Base-by-base conservation (phyloP, 805 yeast species). In the Candida nitratophila region DNA sequence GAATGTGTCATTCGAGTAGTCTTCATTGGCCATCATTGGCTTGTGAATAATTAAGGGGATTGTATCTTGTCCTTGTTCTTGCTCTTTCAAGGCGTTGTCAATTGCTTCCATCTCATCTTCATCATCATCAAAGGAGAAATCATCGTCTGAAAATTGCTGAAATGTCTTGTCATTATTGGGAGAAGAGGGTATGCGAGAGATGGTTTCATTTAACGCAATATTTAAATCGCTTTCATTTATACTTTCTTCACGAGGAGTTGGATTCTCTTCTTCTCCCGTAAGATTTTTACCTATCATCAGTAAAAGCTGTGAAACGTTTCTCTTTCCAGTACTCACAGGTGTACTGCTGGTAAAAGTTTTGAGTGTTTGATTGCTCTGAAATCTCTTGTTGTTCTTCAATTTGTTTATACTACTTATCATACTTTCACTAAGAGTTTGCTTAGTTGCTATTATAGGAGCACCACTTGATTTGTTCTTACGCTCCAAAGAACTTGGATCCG, bases 401-500 rank as follows among this genome's bases (percentile, higher is more conserved):
- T 36, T 36, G 16, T 22, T 36, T 6, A 36, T 21, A 14, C 66
- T 54, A 2, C 74, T 74, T 10, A 69, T 45, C 50, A 50, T 47
- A 39, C 60, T 59, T 27, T 58, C 57, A 47, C 58, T 52, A 27
- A 51, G 43, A 2, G 57, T 50, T 33, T 50, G 51, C 33, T 54
- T 60, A 1, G 52, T 50, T n/a, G 61, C 59, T 24, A 59, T 53
- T 9, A 59, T 53, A 7, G 54, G 54, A 38, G n/a, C 44, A 8
- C 6, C 4, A 17, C 44, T 52, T n/a, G 46, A 27, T 16, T 49
- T 49, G 5, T 58, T 54, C 5, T 58, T 44, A 31, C 67, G 70
- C 3, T 70, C 65, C 5, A 51, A 49, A 3, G 71, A 57, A 41
- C 71, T 58, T n/a, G 61, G 57, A 38, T 57, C 57, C 10, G 60